Evolutionary conservation across 2,329 filamentous ascomycete species (phyloP), one percentile per base, ranked within the genome.

Genomic region (Epichloe gansuensis): DNA sequence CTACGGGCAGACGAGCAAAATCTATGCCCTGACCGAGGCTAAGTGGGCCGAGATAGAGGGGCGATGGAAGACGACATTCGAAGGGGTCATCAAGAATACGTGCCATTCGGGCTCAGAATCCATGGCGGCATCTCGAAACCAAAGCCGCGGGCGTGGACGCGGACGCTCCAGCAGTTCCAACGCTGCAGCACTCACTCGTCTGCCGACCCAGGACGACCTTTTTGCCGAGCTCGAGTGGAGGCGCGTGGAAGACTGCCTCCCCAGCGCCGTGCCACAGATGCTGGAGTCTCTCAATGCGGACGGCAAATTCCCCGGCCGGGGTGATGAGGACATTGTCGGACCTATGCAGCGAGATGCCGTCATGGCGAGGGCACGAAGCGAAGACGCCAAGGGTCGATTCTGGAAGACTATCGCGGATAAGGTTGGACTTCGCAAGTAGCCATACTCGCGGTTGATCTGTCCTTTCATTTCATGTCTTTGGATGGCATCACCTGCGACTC

Each of bases 311-410:
- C 90, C 90, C 25, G 82, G 85, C 60, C 80, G 91, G 35, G 90
- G 90, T 50, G 90, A 95, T 62, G 85, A 91, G 61, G 91, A 95
- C 67, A 94, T 96, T 64, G 89, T 96, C 45, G 91, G 91, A 1
- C 91, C 91, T 6, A 95, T 96, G 91, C 81, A 82, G 60, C 77
- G 78, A 12, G 76, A 80, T 58, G 71, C 72, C 41, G 69, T 73
- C 56, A 81, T 81, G 77, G 66, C 68, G 34, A 69, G 74, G 46
- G 67, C 69, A 13, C 65, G 64, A 46, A 71, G 68, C 53, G 73
- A 75, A 45, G 71, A 73, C 57, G 69, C 69, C 57, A 72, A 69
- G 56, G 62, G 68, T 17, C 70, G 71, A 50, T 77, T 78, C 61
- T 72, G 75, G 71, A 75, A 71, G 60, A 72, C 61, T 54, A 63